A percentile compares a stretch with the other conserved stretches of the same genome.
Conservation (phyloP, 176 grass and related monocot genomes). For the Oryza longistaminata region DNA sequence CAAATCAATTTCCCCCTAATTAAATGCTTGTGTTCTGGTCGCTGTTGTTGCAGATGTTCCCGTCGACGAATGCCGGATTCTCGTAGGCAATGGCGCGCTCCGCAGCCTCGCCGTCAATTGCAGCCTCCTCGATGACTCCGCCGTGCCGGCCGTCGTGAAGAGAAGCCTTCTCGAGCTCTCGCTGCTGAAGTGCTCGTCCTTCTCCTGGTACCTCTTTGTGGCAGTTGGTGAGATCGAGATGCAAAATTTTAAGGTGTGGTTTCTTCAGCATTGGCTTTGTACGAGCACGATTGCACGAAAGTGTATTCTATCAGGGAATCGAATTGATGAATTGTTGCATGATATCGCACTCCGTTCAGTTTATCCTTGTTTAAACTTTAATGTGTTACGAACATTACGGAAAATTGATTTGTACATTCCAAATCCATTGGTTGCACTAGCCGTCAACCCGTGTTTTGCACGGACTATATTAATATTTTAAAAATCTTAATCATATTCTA, state of each 20-base stretch:
- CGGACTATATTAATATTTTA: too few species aligned
- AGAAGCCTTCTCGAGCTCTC: constrained; percentile 63
- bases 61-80: constrained; percentile 58
- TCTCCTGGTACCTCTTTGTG: constrained; percentile 58
- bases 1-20: too few species aligned
- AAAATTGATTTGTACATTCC: background rate
- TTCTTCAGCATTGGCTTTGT: background rate
- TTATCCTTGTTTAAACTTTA: background rate
- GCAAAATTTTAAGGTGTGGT: constrained; percentile 64
- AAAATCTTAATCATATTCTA: too few species aligned
- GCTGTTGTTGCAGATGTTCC: constrained; percentile 47
- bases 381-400: background rate
- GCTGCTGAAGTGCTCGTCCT: constrained; percentile 68
- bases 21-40: background rate
- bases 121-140: constrained; percentile 66
- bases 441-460: too few species aligned
- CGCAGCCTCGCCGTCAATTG: constrained; percentile 67
- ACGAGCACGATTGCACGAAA: background rate
- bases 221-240: constrained; percentile 55
- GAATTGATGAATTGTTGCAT: background rate
- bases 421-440: background rate
- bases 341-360: background rate
- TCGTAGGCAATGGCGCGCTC: constrained; percentile 56
- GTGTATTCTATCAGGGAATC: background rate
- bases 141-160: constrained; percentile 58